Evolutionary conservation across 176 grass and related monocot species (phyloP).

Genomic region (Typha latifolia): DNA sequence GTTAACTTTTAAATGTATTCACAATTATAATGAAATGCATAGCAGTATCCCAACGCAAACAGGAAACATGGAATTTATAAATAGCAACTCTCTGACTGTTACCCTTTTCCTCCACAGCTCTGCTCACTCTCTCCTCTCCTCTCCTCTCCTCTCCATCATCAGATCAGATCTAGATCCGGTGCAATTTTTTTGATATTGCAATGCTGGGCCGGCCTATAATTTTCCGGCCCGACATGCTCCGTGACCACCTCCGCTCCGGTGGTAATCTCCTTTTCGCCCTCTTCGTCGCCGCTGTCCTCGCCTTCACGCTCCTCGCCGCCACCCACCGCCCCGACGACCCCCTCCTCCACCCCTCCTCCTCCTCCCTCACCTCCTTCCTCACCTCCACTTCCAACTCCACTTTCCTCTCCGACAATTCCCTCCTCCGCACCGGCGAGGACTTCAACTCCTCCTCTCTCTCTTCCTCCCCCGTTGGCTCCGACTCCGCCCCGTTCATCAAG

Average conservation of each 20-base stretch:
- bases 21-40: no score
- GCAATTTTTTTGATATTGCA: no score
- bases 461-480: constrained; percentile 3
- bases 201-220: not conserved
- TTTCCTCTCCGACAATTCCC: constrained; percentile 58
- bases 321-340: constrained; percentile 85
- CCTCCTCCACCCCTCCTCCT: constrained; percentile 68
- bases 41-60: no score
- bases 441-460: constrained; percentile 24
- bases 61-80: no score
- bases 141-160: not conserved
- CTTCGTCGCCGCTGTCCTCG: constrained; percentile 83
- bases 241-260: constrained; percentile 25
- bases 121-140: not conserved
- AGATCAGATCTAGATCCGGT: not conserved
- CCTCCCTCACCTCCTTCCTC: constrained; percentile 72
- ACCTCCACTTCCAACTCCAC: constrained; percentile 76
- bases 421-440: constrained; percentile 91
- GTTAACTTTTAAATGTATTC: no score
- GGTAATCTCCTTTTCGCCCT: constrained; percentile 78
- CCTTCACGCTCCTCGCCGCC: constrained; percentile 80
- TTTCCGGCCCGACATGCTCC: not conserved
- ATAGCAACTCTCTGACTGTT: no score
- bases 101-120: not conserved
- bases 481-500: constrained; percentile 52